Evolutionary conservation across 805 yeast genomes (phyloP).

Genomic region (Hanseniaspora singularis): DNA sequence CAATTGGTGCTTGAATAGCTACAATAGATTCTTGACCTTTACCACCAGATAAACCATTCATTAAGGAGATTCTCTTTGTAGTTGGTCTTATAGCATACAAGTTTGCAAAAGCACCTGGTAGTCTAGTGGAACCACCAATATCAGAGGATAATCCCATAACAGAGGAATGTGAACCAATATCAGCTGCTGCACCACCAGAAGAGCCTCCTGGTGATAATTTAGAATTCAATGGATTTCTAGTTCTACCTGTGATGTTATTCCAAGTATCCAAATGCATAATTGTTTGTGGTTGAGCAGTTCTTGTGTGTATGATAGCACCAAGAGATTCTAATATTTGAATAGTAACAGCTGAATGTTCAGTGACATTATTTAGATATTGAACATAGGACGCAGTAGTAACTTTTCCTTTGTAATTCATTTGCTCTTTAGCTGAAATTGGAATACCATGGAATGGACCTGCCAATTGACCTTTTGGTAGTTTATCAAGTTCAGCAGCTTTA

Average conservation of each 20-base stretch:
- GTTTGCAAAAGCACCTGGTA: conserved; percentile 56
- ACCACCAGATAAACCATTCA: conserved; percentile 39
- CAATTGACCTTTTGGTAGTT: conserved; percentile 35
- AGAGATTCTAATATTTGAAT: conserved; percentile 37
- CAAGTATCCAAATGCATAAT: conserved; percentile 57
- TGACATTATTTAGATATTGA: conserved; percentile 36
- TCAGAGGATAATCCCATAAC: conserved; percentile 58
- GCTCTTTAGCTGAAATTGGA: conserved; percentile 59
- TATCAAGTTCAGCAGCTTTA: conserved; percentile 48
- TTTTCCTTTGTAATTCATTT: conserved; percentile 41
- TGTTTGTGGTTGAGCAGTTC: conserved; percentile 59
- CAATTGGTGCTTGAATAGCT: conserved; percentile 58
- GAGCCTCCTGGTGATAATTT: conserved; percentile 58
- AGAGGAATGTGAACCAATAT: conserved; percentile 47
- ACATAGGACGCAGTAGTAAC: conserved; percentile 53
- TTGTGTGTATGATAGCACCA: conserved; percentile 52
- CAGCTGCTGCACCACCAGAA: conserved; percentile 61
- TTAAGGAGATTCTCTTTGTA: conserved; percentile 38
- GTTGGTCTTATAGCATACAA: conserved; percentile 54
- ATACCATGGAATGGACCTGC: conserved; percentile 61
- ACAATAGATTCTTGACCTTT: conserved; percentile 55
- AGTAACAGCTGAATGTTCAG: conserved; percentile 37
- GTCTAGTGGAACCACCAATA: conserved; percentile 60
- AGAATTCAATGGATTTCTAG: conserved; percentile 48
- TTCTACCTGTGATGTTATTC: conserved; percentile 48